Conservation (phyloP, 2,329 filamentous ascomycete species). For the Stemphylium beticola region DNA sequence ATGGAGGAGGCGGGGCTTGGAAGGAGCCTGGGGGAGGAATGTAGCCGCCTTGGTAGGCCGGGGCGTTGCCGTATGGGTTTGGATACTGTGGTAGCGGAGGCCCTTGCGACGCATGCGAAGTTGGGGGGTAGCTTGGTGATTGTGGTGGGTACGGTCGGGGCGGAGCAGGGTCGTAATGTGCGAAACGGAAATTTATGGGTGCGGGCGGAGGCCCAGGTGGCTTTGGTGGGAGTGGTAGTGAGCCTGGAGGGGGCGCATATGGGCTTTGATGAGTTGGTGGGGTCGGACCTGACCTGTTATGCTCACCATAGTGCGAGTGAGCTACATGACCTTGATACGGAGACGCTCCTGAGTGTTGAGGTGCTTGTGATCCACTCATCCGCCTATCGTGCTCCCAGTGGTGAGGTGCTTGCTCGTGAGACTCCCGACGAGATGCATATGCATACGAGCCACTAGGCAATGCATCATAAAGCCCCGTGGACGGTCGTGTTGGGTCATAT, state of each 20-base stretch:
- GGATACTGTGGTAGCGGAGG: constrained; percentile 57
- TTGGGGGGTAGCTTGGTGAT: constrained; percentile 29
- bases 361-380: constrained; percentile 35
- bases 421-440: constrained; percentile 31
- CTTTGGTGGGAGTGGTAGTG: constrained; percentile 36
- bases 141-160: constrained; percentile 33
- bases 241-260: constrained; percentile 33
- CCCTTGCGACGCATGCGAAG: constrained; percentile 24
- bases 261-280: constrained; percentile 40
- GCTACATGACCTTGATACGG: constrained; percentile 34
- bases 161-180: constrained; percentile 45
- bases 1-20: constrained; percentile 38
- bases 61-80: constrained; percentile 25
- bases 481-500: constrained; percentile 35
- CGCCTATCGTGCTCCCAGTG: constrained; percentile 39
- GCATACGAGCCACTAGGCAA: constrained; percentile 26
- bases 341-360: constrained; percentile 28
- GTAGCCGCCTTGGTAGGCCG: constrained; percentile 38
- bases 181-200: constrained; percentile 44
- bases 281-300: constrained; percentile 23
- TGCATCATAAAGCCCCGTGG: constrained; percentile 28
- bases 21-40: constrained; percentile 43
- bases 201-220: constrained; percentile 35
- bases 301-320: constrained; percentile 33
- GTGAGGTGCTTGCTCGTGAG: constrained; percentile 31